Percentiles rank a stretch among this genome's conserved stretches.
Evolutionary conservation across 768 basidiomycete genomes (phyloP).

Genomic region (Coprinopsis strossmayeri): DNA sequence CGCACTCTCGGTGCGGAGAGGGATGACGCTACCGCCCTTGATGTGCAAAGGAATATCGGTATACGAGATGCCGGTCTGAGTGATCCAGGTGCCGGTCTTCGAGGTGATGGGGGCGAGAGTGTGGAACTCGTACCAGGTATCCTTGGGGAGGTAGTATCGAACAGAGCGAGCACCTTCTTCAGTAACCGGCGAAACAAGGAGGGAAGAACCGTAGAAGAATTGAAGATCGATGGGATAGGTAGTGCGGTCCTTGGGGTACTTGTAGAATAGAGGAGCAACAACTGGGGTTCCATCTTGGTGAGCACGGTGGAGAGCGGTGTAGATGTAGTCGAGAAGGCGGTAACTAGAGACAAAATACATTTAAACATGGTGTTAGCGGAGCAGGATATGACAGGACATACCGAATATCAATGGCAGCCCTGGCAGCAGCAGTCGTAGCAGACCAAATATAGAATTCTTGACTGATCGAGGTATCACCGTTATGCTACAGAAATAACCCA

Average conservation of each 20-base stretch:
- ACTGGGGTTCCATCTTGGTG: conserved; percentile 55
- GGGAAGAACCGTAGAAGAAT: conserved; percentile 61
- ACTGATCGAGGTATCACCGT: conserved; percentile 40
- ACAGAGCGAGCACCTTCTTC: conserved; percentile 54
- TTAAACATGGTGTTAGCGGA: not conserved
- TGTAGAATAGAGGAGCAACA: conserved; percentile 59
- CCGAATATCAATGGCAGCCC: conserved; percentile 55
- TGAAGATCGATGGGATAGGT: conserved; percentile 61
- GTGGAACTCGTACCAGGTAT: conserved; percentile 60
- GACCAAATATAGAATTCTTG: conserved; percentile 71
- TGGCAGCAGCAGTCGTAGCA: conserved; percentile 48
- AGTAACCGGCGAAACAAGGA: conserved; percentile 66
- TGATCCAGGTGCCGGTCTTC: conserved; percentile 41
- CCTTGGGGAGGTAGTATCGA: conserved; percentile 53
- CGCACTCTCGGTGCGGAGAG: conserved; percentile 45
- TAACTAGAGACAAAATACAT: conserved; percentile 32
- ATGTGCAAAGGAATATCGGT: conserved; percentile 60
- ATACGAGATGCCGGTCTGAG: conserved; percentile 41
- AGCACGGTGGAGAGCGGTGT: conserved; percentile 62
- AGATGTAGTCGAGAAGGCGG: conserved; percentile 64
- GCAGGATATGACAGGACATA: conserved; percentile 20
- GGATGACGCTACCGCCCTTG: conserved; percentile 51
- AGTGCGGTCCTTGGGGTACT: conserved; percentile 54
- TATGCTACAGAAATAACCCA: conserved; percentile 36
- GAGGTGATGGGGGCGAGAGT: conserved; percentile 40